Percentiles rank a stretch among this genome's conserved stretches.
Conservation (phyloP, 2,329 filamentous ascomycete genomes). For the Nothophoma quercina region DNA sequence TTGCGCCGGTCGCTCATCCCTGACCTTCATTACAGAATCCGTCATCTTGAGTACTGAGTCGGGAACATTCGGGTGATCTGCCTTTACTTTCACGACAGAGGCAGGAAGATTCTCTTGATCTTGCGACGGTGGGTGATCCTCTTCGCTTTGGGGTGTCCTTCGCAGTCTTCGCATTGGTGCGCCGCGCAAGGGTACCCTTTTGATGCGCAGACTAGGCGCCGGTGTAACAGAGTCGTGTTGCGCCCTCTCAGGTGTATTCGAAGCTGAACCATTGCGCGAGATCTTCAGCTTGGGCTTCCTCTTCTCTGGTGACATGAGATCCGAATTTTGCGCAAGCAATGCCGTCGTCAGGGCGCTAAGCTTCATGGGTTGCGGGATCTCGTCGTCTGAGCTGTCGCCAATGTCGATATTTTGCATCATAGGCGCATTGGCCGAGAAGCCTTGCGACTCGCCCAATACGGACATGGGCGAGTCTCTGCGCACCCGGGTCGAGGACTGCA, state of each 20-base stretch:
- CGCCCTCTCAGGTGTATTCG: conserved; percentile 46
- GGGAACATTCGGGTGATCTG: conserved; percentile 28
- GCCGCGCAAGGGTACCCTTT: conserved; percentile 49
- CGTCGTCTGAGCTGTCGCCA: conserved; percentile 92
- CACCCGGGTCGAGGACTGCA: conserved; percentile 44
- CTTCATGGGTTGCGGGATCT: conserved; percentile 86
- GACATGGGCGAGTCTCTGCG: conserved; percentile 58
- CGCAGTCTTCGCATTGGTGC: conserved; percentile 50
- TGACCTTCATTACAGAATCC: conserved; percentile 47
- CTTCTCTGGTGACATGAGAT: conserved; percentile 50
- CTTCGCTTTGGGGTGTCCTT: conserved; percentile 50
- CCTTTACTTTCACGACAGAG: conserved; percentile 39
- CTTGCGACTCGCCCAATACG: conserved; percentile 53
- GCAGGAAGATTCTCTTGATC: conserved; percentile 85
- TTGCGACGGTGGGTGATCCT: conserved; percentile 55
- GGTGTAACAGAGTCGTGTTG: conserved; percentile 49
- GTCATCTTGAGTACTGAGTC: conserved; percentile 18
- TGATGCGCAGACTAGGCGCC: conserved; percentile 51
- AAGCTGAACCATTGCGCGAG: conserved; percentile 44
- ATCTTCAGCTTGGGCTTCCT: conserved; percentile 49
- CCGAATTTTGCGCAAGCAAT: conserved; percentile 65
- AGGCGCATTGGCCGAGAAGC: conserved; percentile 55
- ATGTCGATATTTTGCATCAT: conserved; percentile 61
- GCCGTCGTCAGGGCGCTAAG: conserved; percentile 92
- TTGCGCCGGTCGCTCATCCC: conserved; percentile 33